phyloP scores from a whole-genome alignment of 768 basidiomycete species.

The Russula compacta region DNA sequence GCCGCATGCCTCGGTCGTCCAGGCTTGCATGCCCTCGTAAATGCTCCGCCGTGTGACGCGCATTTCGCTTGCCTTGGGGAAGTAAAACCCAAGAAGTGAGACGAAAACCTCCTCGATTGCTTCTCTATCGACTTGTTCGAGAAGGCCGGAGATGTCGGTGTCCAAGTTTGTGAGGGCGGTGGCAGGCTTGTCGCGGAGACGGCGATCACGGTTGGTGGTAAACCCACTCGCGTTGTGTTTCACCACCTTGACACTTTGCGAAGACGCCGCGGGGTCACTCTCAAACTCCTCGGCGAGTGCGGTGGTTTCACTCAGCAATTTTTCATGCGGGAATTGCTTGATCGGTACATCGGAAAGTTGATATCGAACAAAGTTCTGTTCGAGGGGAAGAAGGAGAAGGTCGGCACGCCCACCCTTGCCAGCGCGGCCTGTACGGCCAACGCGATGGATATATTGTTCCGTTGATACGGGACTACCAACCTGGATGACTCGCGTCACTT shows the following conservation, averaged over 20 bases:
- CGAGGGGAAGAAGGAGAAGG: conserved; percentile 72
- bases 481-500: conserved; percentile 84
- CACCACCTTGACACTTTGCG: conserved; percentile 7
- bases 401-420: conserved; percentile 59
- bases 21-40: conserved; percentile 11
- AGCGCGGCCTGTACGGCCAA: conserved; percentile 77
- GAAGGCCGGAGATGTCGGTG: conserved; percentile 12
- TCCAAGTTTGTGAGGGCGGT: conserved; percentile 15
- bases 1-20: conserved; percentile 16
- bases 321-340: conserved; percentile 42
- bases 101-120: conserved; percentile 15
- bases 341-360: conserved; percentile 62
- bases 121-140: conserved; percentile 10
- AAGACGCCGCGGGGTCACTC: conserved; percentile 32
- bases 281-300: conserved; percentile 44
- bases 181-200: neutral
- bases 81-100: conserved; percentile 19
- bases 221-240: neutral
- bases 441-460: conserved; percentile 78
- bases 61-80: neutral
- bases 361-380: conserved; percentile 55
- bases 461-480: conserved; percentile 64
- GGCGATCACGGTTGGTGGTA: neutral
- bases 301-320: conserved; percentile 38
- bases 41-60: conserved; percentile 4